Base-by-base conservation (phyloP, 768 basidiomycete genomes). In the Tricholoma saponaceum region DNA sequence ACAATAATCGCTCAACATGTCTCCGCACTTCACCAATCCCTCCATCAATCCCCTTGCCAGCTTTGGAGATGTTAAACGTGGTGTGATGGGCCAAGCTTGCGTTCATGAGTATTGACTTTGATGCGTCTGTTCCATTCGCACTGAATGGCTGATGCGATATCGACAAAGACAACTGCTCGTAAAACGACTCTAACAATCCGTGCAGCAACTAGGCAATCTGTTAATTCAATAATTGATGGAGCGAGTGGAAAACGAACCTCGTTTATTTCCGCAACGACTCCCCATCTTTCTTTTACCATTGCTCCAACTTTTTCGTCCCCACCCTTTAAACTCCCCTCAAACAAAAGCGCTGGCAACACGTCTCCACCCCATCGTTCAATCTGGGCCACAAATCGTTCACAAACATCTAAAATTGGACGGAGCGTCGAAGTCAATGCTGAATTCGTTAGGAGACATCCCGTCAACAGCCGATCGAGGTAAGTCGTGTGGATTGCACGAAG, bases 291-390 rank as follows among this genome's bases (percentile, higher is more conserved):
- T 64, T 79, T 79, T 0, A 94, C 90, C 80, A 90, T 76, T 9
- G 76, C 76, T 13, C 92, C 92, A 5, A 91, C 83, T 62, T 79
- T 77, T 54, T 82, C 83, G 20, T 77, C 76, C 5, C 74, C 81
- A 5, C 82, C 79, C 26, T 76, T 77, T 51, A 92, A 65, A 66
- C 88, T 91, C 13, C 90, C 91, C 67, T 94, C 93, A 60, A 85
- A 87, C 39, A 95, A 70, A 47, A 95, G 75, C 0, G 87, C 90
- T 12, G 94, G 94, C 2, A 95, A 74, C 8, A 95, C 84, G 66
- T 95, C 92, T 0, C 93, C 93, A 12, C 92, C 92, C 94, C 94
- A 97, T 53, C 93, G 76, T 70, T 95, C 94, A 0, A 95, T 83
- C 60, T 92, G 85, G 6, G 84, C 92, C n/a, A 87, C 88, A 66